Base-by-base conservation (phyloP, 2,329 filamentous ascomycete species). In the Colletotrichum sp. region DNA sequence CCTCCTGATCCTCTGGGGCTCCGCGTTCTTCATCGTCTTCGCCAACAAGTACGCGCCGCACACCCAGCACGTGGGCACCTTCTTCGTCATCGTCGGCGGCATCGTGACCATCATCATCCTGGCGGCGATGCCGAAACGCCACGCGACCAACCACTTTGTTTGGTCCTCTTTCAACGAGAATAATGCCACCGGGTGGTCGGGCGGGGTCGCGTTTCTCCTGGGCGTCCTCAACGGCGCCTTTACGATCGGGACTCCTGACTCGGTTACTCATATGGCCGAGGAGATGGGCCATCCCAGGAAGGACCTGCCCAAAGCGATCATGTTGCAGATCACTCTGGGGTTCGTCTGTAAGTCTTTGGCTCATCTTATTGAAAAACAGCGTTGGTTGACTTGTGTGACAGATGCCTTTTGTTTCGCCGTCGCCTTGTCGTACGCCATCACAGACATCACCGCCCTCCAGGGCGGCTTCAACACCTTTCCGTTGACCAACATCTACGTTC, bases 171-270 rank as follows among this genome's bases (percentile, higher is more conserved):
- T 88, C 77, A 74, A 82, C 7, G 84, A 87, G 78, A 86, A 88
- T 75, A 90, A 89, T 76, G 79, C 82, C 78, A 91, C 84, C 80
- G 91, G 91, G 67, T 90, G 83, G 90, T 85, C 78, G 78, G 86
- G 90, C 60, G 91, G 91, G 18, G 90, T 94, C n/a, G 91, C 92
- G 3, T 94, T 94, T 77, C 84, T 93, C 30, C 85, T 90, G 1
- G 92, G 92, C 21, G 92, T 94, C 82, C 86, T 94, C 28, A 94
- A 93, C 78, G 92, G 92, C 7, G 91, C 92, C 13, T 94, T 92
- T 80, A 91, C 91, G 24, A 90, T 94, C 30, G 92, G 92, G 21
- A 93, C 91, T 0, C 90, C 92, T 4, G 92, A 94, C 81, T 89
- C 90, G 71, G 90, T 93, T 21, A 90, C 88, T 10, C 92, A 93